Base-by-base conservation (phyloP, 441 rosid genomes). In the Geranium incanum region DNA sequence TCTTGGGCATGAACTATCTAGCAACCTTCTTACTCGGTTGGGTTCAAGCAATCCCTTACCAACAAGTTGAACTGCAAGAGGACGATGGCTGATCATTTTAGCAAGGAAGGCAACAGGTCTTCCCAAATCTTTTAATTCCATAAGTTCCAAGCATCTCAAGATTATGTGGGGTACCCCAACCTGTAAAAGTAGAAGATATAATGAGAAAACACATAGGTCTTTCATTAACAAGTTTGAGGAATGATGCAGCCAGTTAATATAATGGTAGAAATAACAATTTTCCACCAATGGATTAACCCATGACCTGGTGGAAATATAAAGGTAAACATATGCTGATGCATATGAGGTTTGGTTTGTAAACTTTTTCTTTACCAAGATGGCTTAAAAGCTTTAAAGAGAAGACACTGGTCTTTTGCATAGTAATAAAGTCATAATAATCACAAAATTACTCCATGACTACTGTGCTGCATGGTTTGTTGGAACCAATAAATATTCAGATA, bases 51-150 rank as follows among this genome's bases (percentile, higher is more conserved):
- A 79, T 78, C 95, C 99, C 83, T 84, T 89, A 71, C 89, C 81
- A 68, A 93, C 96, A 57, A 95, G 89, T 74, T 93, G 96, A 68
- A 87, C 83, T 8, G 96, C 98, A 68, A 95, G 90, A 72, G 90
- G 87, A 65, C 90, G 81, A 76, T 88, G 89, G 39, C 87, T 84
- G 66, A 84, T 81, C 93, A 95, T 86, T 82, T 95, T 92, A 78
- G 99, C 98, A 75, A 95, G 82, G 79, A 93, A 87, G 38, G 99
- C 99, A 68, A 95, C 95, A 19, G 88, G 86, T 76, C 88, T 88
- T 70, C 91, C 98, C 68, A 89, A 73, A 86, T 95, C 93, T 78
- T 86, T 95, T 18, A 81, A 66, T 37, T 89, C 98, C 85, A 95
- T 66, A 33, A 91, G 90, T 68, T 89, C 98, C 85, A 93, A 80